These are phyloP conservation scores for Xylaria sp. DNA, from an alignment of 2,329 filamentous ascomycete species.

Conservation along the genomic window DNA sequence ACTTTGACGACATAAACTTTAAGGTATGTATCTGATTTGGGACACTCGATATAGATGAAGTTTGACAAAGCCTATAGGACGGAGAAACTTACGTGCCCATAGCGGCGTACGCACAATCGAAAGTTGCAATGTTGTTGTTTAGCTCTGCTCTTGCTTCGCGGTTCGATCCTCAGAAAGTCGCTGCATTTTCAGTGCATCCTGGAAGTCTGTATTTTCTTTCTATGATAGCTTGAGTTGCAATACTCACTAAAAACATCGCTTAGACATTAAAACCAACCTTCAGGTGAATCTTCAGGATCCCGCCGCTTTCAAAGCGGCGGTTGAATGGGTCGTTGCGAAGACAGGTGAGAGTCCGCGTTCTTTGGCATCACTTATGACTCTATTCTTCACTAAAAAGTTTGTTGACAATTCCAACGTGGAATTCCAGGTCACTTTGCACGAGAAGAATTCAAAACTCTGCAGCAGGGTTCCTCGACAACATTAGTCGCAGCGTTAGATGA, in stretches of 20 bases:
- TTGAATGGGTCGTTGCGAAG: constrained; percentile 19
- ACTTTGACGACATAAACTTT: constrained; percentile 21
- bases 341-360: constrained; percentile 7
- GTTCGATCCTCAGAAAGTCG: constrained; percentile 17
- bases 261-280: constrained; percentile 6
- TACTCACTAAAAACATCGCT: background rate
- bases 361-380: background rate
- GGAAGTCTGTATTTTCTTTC: constrained; percentile 14
- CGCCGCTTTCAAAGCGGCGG: constrained; percentile 16
- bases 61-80: background rate
- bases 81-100: constrained; percentile 1
- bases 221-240: background rate
- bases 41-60: background rate
- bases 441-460: constrained; percentile 22
- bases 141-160: constrained; percentile 21
- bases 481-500: constrained; percentile 21
- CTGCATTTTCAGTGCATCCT: constrained; percentile 20
- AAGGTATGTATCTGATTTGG: constrained; percentile 7
- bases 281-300: constrained; percentile 18
- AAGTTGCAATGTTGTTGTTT: constrained; percentile 19
- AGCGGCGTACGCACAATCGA: constrained; percentile 18
- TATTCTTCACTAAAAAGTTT: background rate
- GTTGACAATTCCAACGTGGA: background rate
- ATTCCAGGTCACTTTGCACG: constrained; percentile 10
- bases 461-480: constrained; percentile 19